Conservation (phyloP, 352 stramenopile genomes). For the Pythium pyrilobum region DNA sequence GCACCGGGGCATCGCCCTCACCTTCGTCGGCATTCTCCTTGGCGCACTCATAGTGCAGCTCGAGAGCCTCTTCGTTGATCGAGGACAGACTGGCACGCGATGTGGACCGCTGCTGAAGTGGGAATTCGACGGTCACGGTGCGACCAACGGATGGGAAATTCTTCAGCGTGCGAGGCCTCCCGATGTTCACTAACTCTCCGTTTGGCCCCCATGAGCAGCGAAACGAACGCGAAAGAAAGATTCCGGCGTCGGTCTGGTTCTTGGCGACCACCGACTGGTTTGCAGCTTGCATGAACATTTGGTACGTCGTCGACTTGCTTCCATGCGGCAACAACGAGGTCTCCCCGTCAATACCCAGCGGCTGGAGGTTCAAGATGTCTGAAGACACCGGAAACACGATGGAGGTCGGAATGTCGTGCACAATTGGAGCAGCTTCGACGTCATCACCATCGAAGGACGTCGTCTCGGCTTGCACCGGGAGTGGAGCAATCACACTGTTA, state of each 20-base stretch:
- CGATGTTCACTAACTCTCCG: constrained; percentile 61
- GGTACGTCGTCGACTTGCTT: constrained; percentile 61
- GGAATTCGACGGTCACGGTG: constrained; percentile 14
- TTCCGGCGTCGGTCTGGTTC: constrained; percentile 52
- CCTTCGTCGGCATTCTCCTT: constrained; percentile 13
- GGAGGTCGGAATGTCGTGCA: constrained; percentile 12
- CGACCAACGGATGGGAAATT: constrained; percentile 1
- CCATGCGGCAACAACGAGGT: constrained; percentile 19
- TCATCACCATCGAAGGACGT: constrained; percentile 1
- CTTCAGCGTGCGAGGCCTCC: constrained; percentile 7
- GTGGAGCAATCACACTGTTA: background rate
- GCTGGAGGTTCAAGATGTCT: constrained; percentile 14
- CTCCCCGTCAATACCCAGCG: constrained; percentile 32
- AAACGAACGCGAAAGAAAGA: constrained; percentile 80
- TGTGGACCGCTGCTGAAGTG: constrained; percentile 1
- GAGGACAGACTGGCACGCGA: constrained; percentile 9
- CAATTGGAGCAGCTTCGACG: background rate
- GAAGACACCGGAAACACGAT: constrained; percentile 14
- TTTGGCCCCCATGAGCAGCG: constrained; percentile 78
- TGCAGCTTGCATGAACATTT: constrained; percentile 48
- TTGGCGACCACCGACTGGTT: constrained; percentile 28
- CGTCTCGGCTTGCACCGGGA: too few relatives aligned
- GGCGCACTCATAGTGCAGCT: constrained; percentile 50
- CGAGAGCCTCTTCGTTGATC: constrained; percentile 44
- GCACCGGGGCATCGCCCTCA: constrained; percentile 12